A percentile compares a stretch with the other conserved stretches of the same genome.
These are phyloP conservation scores for Catharanthus roseus DNA, from an alignment of 257 asterid species.

Conservation along the genomic window DNA sequence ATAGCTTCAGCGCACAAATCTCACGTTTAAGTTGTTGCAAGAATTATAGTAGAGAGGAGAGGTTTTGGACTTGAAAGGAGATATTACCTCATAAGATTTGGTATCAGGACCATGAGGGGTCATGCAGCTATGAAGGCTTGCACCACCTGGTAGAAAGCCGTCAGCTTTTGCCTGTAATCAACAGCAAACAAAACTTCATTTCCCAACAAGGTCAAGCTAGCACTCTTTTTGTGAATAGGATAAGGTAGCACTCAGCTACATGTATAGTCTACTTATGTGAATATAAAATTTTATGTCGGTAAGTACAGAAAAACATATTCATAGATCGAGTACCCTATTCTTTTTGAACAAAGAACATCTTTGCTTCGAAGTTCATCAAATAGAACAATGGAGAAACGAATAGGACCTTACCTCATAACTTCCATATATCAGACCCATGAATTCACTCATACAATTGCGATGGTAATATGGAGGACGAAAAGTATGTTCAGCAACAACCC, in stretches of 20 bases:
- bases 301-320: background rate
- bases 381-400: background rate
- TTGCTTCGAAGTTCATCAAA: background rate
- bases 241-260: background rate
- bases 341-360: background rate
- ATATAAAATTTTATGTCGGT: background rate
- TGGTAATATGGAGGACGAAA: conserved; percentile 98
- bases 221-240: too few species aligned
- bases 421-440: conserved; percentile 91
- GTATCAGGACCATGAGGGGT: conserved; percentile 99
- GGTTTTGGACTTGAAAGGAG: background rate
- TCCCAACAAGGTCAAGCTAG: background rate
- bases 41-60: too few species aligned
- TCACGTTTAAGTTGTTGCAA: background rate
- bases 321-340: background rate
- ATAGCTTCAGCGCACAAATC: background rate
- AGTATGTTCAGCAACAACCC: conserved; percentile 97
- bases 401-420: conserved; percentile 67
- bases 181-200: background rate
- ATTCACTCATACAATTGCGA: conserved; percentile 98
- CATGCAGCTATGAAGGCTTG: conserved; percentile 99
- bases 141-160: conserved; percentile 96
- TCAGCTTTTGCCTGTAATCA: conserved; percentile 89
- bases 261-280: background rate
- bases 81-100: conserved; percentile 77